Conservation (phyloP, 2,329 filamentous ascomycete species). For the Trichoderma cornu-damae region DNA sequence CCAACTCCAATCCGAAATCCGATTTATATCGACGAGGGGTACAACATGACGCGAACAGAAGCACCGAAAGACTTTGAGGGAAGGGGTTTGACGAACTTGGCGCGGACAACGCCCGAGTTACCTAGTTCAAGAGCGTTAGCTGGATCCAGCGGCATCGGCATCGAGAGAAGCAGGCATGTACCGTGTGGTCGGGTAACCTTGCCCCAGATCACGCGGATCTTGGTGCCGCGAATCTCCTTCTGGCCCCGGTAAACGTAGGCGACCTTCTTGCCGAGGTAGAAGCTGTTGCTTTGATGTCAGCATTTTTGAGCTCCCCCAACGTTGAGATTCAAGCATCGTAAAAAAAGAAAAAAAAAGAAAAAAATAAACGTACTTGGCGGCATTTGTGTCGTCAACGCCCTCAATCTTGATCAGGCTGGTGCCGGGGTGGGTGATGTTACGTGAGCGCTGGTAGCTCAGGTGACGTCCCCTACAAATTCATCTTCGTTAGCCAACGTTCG, state of each 20-base stretch:
- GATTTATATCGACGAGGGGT: slow-evolving; percentile 93
- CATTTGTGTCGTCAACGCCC: slow-evolving; percentile 86
- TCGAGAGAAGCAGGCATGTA: slow-evolving; percentile 43
- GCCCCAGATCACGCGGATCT: slow-evolving; percentile 99
- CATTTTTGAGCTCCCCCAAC: background rate
- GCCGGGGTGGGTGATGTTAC: slow-evolving; percentile 84
- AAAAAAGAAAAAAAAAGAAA: no score
- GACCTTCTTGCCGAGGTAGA: slow-evolving; percentile 98
- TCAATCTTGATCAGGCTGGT: slow-evolving; percentile 98
- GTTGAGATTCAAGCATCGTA: background rate
- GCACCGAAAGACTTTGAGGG: slow-evolving; percentile 95
- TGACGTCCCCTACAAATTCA: slow-evolving; percentile 77
- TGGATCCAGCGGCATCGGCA: background rate
- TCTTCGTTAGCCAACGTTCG: slow-evolving; percentile 30
- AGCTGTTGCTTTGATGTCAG: slow-evolving; percentile 45
- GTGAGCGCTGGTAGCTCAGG: slow-evolving; percentile 94
- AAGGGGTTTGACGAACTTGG: slow-evolving; percentile 94
- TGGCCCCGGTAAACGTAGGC: slow-evolving; percentile 97
- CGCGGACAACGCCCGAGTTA: slow-evolving; percentile 96
- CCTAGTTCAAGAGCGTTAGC: slow-evolving; percentile 45
- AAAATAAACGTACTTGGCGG: slow-evolving; percentile 82
- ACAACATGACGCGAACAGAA: slow-evolving; percentile 94
- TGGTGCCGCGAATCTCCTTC: slow-evolving; percentile 92
- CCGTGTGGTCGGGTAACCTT: slow-evolving; percentile 95
- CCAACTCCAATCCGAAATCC: slow-evolving; percentile 54